Base-by-base conservation (phyloP, 1,139 yeast genomes). In the Geotrichum restrictum region DNA sequence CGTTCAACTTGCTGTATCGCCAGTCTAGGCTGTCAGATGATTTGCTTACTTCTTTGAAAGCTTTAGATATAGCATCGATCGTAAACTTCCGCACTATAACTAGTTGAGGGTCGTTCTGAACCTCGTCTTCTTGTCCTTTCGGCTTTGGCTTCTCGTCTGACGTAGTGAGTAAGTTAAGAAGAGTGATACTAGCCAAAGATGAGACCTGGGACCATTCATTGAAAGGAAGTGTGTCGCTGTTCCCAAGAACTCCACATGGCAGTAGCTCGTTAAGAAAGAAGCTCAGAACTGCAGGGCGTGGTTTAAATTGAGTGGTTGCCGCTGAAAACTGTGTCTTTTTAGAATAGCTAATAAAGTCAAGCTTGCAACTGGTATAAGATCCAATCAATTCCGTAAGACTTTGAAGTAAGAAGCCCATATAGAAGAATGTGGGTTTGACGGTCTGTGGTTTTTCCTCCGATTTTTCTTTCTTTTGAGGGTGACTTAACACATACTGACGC, bases 271-370 rank as follows among this genome's bases (percentile, higher is more conserved):
- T 89, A 36, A 91, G 68, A 57, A 89, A 78, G 60, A 86, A 82
- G 63, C 88, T 86, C 58, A 89, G 70, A 0, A 95, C 83, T 0
- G 95, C 84, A 0, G 89, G 76, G 37, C 93, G 75, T 1, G 95
- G 93, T 59, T 78, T 81, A 57, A 69, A 56, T 18, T 64, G 63
- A 11, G 59, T 45, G 19, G 69, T 52, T 32, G 54, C 32, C 19
- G 55, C n/a, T 52, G 57, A 11, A 54, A 47, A 65, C 21, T 61
- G 63, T 48, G 72, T 68, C 67, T 81, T 81, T 64, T 82, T 84
- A 2, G 93, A 82, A 61, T 79, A 89, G 0, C 91, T 83, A 53
- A 91, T 72, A 62, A 91, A 86, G 62, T 88, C 96, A 51, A 86
- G 75, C 65, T 91, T 91, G 55, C 93, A 81, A 57, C 81, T 82